A percentile compares a stretch with the other conserved stretches of the same genome.
phyloP scores from a whole-genome alignment of 179 eudicot species.

The Patellifolia procumbens region DNA sequence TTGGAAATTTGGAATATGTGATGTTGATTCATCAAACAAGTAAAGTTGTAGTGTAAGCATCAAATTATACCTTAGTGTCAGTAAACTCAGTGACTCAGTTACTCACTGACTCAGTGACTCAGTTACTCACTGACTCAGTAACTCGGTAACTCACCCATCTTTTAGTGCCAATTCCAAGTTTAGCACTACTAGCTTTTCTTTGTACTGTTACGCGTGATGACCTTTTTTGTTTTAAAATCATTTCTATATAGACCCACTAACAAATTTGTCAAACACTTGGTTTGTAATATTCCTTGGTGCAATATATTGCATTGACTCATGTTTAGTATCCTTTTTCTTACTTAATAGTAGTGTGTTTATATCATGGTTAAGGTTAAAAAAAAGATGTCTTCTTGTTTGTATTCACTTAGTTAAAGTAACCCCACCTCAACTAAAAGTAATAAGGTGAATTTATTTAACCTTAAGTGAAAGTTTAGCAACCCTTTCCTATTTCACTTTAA shows the following conservation, averaged over 20 bases:
- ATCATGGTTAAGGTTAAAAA: conserved; percentile 15
- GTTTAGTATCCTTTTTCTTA: conserved; percentile 17
- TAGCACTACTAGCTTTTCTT: neutral
- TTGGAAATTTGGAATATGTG: conserved; percentile 27
- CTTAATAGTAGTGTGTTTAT: conserved; percentile 11
- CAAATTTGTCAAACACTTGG: conserved; percentile 34
- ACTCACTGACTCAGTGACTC: neutral
- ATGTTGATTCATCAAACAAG: conserved; percentile 25
- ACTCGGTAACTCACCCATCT: neutral
- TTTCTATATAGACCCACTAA: conserved; percentile 31
- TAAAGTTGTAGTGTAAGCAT: conserved; percentile 4
- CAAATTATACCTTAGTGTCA: conserved; percentile 13
- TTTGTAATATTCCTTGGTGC: conserved; percentile 33
- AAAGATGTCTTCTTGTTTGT: conserved; percentile 41
- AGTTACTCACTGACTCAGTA: no score
- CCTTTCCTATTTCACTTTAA: neutral
- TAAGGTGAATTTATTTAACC: conserved; percentile 8
- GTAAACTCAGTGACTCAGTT: neutral
- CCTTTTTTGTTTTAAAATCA: conserved; percentile 27
- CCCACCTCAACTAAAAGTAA: conserved; percentile 22
- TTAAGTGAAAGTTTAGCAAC: conserved; percentile 2
- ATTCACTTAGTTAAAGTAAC: conserved; percentile 12
- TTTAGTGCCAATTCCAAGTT: conserved; percentile 15
- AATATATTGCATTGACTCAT: conserved; percentile 32
- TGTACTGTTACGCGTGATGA: conserved; percentile 33